These are phyloP conservation scores for Arabis hirsuta DNA, from an alignment of 345 rosid genomes.

Conservation along the genomic window DNA sequence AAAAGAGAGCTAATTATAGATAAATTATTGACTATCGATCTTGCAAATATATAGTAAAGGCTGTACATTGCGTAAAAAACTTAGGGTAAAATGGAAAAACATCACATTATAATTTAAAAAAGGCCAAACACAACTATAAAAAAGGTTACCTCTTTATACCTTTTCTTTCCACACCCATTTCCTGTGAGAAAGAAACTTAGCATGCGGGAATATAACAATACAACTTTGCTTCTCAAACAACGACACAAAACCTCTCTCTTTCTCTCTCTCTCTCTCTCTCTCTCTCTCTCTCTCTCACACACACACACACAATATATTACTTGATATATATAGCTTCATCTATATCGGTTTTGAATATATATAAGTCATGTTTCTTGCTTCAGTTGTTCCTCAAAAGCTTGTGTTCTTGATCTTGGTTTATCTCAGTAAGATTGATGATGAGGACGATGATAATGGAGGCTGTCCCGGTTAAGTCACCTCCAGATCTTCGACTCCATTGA, in stretches of 20 bases:
- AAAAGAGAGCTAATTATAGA: slow-evolving; percentile 25
- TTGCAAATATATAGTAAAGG: slow-evolving; percentile 20
- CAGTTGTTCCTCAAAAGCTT: slow-evolving; percentile 4
- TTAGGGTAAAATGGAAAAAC: slow-evolving; percentile 31
- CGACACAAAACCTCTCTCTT: slow-evolving; percentile 37
- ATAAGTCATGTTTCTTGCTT: slow-evolving; percentile 31
- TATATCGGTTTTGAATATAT: not conserved
- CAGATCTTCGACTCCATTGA: not conserved
- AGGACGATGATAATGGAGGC: slow-evolving; percentile 22
- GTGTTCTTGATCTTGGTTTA: slow-evolving; percentile 31
- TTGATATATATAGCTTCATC: slow-evolving; percentile 10
- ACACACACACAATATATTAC: not conserved
- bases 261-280: not conserved
- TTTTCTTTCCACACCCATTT: slow-evolving; percentile 27
- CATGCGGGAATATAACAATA: slow-evolving; percentile 48
- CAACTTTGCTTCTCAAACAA: slow-evolving; percentile 44
- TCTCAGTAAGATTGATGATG: slow-evolving; percentile 17
- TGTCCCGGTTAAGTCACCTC: slow-evolving; percentile 26
- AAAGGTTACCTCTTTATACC: slow-evolving; percentile 33
- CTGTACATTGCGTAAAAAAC: slow-evolving; percentile 37
- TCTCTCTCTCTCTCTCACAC: too few relatives aligned
- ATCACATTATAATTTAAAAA: slow-evolving; percentile 26
- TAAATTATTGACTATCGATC: slow-evolving; percentile 31
- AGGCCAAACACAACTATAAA: slow-evolving; percentile 39
- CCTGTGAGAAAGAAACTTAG: slow-evolving; percentile 34